Evolutionary conservation across 768 basidiomycete genomes (phyloP), one percentile per base, ranked within the genome.

Genomic region (Cytidiella melzeri): DNA sequence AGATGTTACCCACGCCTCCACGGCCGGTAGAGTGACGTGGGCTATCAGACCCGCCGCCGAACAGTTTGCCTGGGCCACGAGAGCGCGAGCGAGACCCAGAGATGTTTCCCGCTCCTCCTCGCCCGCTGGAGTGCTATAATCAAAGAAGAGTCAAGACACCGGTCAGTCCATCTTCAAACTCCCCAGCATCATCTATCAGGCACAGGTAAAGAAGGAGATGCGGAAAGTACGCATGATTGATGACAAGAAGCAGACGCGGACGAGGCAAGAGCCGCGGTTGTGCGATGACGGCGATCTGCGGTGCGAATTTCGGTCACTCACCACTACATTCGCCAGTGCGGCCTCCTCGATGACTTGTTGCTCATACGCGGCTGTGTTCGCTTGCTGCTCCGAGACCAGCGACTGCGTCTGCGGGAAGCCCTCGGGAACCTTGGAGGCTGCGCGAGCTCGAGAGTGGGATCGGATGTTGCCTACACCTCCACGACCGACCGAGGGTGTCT

Each of bases 71-170:
- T 4, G 64, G 68, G 43, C 67, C 76, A 20, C 72, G 64, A 40
- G 74, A 73, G 24, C 73, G 76, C 15, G 80, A 81, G 39, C 76
- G 75, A 7, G 71, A 65, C n/a, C 58, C 63, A 38, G 67, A 81
- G 45, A 93, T 81, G 73, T 94, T 94, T 1, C 91, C 92, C 3
- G 76, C 77, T n/a, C 92, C 92, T 27, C 92, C 92, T 42, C 91
- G 80, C 5, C 92, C 92, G 27, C 76, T 77, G 3, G 80, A 84
- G 52, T 69, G 84, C 64, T 79, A 69, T n/a, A n/a, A n/a, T n/a
- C n/a, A n/a, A n/a, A n/a, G n/a, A n/a, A n/a, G n/a, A n/a, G n/a
- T n/a, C n/a, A n/a, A n/a, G n/a, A n/a, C n/a, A n/a, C n/a, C n/a
- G n/a, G n/a, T n/a, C n/a, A n/a, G n/a, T n/a, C n/a, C n/a, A n/a